A percentile compares a stretch with the other conserved stretches of the same genome.
phyloP scores from a whole-genome alignment of 2,329 filamentous ascomycete species.

The Colletotrichum gloeosporioides region DNA sequence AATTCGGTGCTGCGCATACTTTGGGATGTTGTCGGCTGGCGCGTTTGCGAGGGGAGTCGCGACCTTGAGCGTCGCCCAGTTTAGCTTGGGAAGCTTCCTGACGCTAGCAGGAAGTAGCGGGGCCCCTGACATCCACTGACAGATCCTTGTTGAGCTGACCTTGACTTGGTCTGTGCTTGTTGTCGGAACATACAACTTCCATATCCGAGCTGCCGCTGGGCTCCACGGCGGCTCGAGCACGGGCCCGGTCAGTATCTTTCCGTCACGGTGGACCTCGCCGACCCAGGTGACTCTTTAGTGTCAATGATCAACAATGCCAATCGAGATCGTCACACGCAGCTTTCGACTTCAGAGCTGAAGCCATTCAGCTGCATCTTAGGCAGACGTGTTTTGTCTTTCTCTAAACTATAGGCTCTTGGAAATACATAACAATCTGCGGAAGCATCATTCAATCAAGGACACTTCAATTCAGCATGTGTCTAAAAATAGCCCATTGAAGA shows the following conservation, averaged over 20 bases:
- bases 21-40: conserved; percentile 11
- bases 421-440: accelerated
- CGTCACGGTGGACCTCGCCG: neutral
- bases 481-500: neutral
- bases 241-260: neutral
- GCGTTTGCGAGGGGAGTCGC: conserved; percentile 15
- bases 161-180: neutral
- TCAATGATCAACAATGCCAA: neutral
- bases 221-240: neutral
- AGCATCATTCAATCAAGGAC: neutral
- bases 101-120: neutral
- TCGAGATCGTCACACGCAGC: neutral
- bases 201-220: no score
- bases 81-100: conserved; percentile 19
- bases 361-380: neutral
- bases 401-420: neutral
- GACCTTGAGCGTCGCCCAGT: neutral
- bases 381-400: neutral
- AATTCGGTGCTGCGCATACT: conserved; percentile 1
- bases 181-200: neutral
- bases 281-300: neutral
- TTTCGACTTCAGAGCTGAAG: neutral
- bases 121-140: conserved; percentile 10
- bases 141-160: neutral
- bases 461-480: neutral